Evolutionary conservation across 345 rosid species (phyloP).

Genomic region (Citrus unshiu): DNA sequence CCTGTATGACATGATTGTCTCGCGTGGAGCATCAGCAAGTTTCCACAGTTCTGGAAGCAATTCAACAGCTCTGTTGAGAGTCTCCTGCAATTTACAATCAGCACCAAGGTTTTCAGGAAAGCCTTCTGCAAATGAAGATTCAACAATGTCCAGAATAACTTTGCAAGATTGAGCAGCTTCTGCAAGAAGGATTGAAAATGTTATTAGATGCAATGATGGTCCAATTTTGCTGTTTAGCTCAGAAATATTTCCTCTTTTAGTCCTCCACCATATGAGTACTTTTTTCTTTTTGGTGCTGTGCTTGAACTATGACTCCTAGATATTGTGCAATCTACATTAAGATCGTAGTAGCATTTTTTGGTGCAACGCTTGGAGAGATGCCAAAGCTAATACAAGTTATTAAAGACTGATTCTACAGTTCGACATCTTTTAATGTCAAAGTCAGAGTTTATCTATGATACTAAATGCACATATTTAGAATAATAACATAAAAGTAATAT

Average conservation of each 20-base stretch:
- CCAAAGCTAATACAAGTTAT: neutral
- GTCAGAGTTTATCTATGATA: neutral
- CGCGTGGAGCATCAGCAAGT: slow-evolving; percentile 54
- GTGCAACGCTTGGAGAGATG: neutral
- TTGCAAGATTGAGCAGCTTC: slow-evolving; percentile 90
- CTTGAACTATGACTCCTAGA: neutral
- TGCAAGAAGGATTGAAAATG: slow-evolving; percentile 42
- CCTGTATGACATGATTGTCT: slow-evolving; percentile 65
- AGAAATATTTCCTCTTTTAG: neutral
- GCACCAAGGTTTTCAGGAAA: slow-evolving; percentile 62
- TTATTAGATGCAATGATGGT: slow-evolving; percentile 21
- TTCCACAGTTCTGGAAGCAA: slow-evolving; percentile 88
- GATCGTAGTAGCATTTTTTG: neutral
- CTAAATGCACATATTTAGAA: neutral
- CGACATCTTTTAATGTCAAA: neutral
- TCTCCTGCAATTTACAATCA: slow-evolving; percentile 79
- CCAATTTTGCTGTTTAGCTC: neutral
- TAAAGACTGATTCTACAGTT: neutral
- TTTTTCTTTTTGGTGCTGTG: neutral
- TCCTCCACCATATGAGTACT: neutral
- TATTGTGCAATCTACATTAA: neutral
- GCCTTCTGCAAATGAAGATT: slow-evolving; percentile 73
- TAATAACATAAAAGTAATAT: neutral
- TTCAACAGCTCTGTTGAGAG: slow-evolving; percentile 64
- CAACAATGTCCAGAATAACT: slow-evolving; percentile 75